phyloP scores from a whole-genome alignment of 768 basidiomycete genomes.

The Lactarius pseudohatsudake region DNA sequence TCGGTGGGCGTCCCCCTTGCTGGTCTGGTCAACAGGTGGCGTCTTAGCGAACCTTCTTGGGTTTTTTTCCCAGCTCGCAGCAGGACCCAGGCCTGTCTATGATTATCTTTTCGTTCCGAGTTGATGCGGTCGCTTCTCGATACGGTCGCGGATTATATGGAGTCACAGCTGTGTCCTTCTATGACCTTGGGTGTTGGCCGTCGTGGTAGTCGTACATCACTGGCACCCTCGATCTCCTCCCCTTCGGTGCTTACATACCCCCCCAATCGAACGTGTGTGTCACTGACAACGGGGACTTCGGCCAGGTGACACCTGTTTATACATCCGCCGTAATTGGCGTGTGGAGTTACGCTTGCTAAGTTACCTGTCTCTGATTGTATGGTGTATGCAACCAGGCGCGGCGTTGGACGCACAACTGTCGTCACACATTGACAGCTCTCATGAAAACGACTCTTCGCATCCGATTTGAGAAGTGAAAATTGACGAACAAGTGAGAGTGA shows the following conservation, averaged over 20 bases:
- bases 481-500: neutral
- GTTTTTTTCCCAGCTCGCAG: neutral
- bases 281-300: neutral
- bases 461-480: neutral
- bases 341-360: neutral
- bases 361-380: neutral
- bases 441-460: neutral
- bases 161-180: neutral
- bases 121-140: neutral
- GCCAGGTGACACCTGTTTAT: constrained; percentile 1
- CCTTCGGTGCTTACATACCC: neutral
- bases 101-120: neutral
- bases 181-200: neutral
- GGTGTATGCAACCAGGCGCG: neutral
- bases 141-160: neutral
- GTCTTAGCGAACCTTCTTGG: neutral
- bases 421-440: neutral
- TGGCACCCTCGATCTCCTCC: constrained; percentile 13
- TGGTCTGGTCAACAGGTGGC: neutral
- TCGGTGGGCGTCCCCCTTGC: neutral
- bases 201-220: neutral
- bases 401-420: neutral
- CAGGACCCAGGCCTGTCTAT: neutral
- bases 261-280: neutral
- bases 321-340: constrained; percentile 8